A percentile compares a stretch with the other conserved stretches of the same genome.
Evolutionary conservation across 1,139 yeast genomes (phyloP).

Genomic region (Zygosaccharomyces sapae): DNA sequence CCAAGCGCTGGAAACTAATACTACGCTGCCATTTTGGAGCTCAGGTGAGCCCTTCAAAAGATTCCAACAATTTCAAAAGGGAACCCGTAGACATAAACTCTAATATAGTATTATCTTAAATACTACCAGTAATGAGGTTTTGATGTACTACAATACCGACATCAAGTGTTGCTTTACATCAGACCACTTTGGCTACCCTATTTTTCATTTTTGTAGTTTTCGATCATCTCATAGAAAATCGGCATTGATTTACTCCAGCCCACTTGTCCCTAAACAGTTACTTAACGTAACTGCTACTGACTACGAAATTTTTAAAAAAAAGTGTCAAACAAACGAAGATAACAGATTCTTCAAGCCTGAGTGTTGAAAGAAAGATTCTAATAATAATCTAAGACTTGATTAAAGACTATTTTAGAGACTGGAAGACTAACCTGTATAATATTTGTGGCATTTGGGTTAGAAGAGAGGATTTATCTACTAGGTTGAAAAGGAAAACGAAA

Average conservation of each 20-base stretch:
- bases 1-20: conserved; percentile 58
- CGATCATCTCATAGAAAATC: background rate
- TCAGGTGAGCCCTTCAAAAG: conserved; percentile 70
- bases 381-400: background rate
- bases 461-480: background rate
- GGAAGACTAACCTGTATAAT: background rate
- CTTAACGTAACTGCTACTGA: background rate
- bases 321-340: background rate
- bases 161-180: too few species aligned
- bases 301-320: background rate
- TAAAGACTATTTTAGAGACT: background rate
- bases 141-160: too few species aligned
- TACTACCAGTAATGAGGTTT: too few species aligned
- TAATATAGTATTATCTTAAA: conserved; percentile 20
- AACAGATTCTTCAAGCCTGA: background rate
- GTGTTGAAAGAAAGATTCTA: background rate
- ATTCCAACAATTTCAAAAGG: conserved; percentile 53
- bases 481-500: background rate
- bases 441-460: background rate
- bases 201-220: background rate
- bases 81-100: conserved; percentile 60
- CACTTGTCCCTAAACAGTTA: background rate
- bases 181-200: too few species aligned
- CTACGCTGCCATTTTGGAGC: conserved; percentile 68
- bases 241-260: background rate